Conservation (phyloP, 1,139 yeast genomes). For the Yarrowia galli region DNA sequence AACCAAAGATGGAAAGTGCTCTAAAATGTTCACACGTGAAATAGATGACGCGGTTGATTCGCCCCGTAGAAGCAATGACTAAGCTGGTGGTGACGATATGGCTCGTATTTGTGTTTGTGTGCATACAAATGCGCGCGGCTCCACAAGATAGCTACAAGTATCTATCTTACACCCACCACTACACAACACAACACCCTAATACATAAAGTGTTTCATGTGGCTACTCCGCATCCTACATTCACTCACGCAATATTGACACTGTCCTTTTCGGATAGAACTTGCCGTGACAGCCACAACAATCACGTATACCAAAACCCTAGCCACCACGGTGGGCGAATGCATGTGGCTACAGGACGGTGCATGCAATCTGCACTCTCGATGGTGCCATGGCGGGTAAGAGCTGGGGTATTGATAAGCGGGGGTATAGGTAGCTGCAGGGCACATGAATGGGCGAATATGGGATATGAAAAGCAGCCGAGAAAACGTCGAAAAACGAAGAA, state of each 20-base stretch:
- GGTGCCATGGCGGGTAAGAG: conserved; percentile 28
- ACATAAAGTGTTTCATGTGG: not conserved
- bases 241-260: not conserved
- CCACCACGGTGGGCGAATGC: conserved; percentile 13
- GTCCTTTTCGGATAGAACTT: not conserved
- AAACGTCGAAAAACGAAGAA: not conserved
- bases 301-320: conserved; percentile 17
- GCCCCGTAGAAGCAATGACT: not conserved
- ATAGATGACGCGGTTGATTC: not conserved
- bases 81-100: not conserved
- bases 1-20: not conserved
- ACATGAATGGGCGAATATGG: not conserved
- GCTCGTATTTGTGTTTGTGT: no score
- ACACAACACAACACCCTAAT: not conserved
- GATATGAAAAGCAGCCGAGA: not conserved
- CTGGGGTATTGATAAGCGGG: not conserved
- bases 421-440: not conserved
- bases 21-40: not conserved
- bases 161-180: no score
- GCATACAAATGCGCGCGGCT: no score
- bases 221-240: not conserved
- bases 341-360: conserved; percentile 30
- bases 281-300: conserved; percentile 15
- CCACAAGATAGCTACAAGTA: no score
- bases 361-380: conserved; percentile 32